Evolutionary conservation across 805 yeast genomes (phyloP).

Genomic region (Nakazawaea wickerhamii): DNA sequence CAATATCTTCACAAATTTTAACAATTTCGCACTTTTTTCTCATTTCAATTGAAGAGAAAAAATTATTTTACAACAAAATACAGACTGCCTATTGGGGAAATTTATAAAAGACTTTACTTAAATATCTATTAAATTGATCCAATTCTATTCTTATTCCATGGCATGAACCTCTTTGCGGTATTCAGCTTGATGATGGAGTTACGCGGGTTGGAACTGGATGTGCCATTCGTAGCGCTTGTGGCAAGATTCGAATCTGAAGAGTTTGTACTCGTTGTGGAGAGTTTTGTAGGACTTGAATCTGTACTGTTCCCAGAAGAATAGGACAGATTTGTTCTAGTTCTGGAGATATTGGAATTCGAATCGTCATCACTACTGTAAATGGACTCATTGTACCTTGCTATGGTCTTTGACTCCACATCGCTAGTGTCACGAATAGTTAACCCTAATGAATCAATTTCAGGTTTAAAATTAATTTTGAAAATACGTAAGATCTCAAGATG

Average conservation of each 20-base stretch:
- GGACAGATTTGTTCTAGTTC: conserved; percentile 16
- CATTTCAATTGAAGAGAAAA: not conserved
- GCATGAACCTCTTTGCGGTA: not conserved
- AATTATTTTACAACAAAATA: not conserved
- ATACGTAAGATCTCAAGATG: conserved; percentile 64
- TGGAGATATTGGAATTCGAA: conserved; percentile 22
- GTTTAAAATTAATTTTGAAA: conserved; percentile 60
- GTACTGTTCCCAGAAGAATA: conserved; percentile 2
- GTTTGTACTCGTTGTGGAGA: not conserved
- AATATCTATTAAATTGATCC: not conserved
- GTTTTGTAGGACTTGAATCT: not conserved
- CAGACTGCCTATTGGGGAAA: not conserved
- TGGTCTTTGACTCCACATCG: conserved; percentile 7
- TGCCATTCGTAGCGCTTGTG: not conserved
- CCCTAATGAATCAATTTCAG: conserved; percentile 48
- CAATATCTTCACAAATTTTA: not conserved
- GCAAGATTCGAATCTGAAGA: not conserved
- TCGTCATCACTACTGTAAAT: conserved; percentile 16
- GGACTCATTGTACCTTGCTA: conserved; percentile 5
- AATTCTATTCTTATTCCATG: conserved; percentile 1
- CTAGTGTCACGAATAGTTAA: conserved; percentile 15
- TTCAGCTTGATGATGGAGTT: not conserved
- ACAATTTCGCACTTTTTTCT: not conserved
- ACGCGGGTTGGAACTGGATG: not conserved
- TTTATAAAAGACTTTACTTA: no score